Percentiles rank a stretch among this genome's conserved stretches.
These are phyloP conservation scores for Cordyceps cicadae DNA, from an alignment of 2,329 filamentous ascomycete species.

Conservation along the genomic window DNA sequence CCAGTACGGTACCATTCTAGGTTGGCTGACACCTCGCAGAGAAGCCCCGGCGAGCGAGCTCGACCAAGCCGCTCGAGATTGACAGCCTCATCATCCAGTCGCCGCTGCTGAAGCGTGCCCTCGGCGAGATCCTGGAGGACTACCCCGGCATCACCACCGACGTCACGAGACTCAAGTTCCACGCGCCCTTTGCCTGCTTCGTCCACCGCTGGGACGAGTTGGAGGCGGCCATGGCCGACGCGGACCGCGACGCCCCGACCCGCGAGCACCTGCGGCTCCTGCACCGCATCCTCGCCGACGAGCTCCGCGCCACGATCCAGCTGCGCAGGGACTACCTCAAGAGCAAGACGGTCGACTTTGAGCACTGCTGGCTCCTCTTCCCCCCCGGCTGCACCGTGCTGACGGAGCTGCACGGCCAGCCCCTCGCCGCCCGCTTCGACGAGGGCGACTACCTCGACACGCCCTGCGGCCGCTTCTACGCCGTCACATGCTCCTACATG, in stretches of 20 bases:
- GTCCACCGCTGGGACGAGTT: conserved; percentile 56
- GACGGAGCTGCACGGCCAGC: conserved; percentile 65
- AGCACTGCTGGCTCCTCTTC: conserved; percentile 80
- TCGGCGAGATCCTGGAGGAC: conserved; percentile 45
- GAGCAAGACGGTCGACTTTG: conserved; percentile 77
- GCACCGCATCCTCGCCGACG: conserved; percentile 51
- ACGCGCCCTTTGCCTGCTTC: conserved; percentile 53
- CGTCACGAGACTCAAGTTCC: conserved; percentile 53
- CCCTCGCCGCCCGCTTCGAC: conserved; percentile 71
- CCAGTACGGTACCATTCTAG: too few relatives aligned
- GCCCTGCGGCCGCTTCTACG: conserved; percentile 66
- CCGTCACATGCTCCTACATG: conserved; percentile 69
- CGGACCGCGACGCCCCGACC: conserved; percentile 27
- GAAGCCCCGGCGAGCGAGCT: conserved; percentile 44
- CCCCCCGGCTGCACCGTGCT: conserved; percentile 78
- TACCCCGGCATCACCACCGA: conserved; percentile 54
- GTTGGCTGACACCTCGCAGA: too few relatives aligned
- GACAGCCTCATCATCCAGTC: conserved; percentile 58
- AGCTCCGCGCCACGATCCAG: not conserved
- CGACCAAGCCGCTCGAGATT: conserved; percentile 51
- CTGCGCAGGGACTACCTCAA: conserved; percentile 66
- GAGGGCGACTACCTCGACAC: conserved; percentile 65
- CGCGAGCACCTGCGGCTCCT: conserved; percentile 59
- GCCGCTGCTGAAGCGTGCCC: conserved; percentile 47
- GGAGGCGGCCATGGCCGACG: conserved; percentile 30